A percentile compares a stretch with the other conserved stretches of the same genome.
phyloP scores from a whole-genome alignment of 75 land plant genomes.

The Larix kaempferi region DNA sequence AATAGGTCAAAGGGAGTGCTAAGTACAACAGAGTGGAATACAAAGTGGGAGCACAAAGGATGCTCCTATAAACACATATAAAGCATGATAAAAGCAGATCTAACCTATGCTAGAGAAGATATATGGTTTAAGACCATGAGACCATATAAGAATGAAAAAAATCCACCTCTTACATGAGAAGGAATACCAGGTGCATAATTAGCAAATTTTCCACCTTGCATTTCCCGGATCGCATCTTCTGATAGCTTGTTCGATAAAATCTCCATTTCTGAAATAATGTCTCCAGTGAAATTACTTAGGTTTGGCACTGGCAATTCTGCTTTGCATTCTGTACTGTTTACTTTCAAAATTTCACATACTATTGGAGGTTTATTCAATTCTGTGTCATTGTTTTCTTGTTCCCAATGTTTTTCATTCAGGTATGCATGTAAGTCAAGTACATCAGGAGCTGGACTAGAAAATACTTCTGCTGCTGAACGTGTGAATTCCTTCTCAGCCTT shows the following conservation, averaged over 20 bases:
- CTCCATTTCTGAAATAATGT: constrained; percentile 13
- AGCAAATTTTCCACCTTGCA: constrained; percentile 38
- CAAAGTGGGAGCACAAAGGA: too few species aligned
- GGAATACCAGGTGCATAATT: constrained; percentile 35
- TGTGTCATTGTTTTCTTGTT: not conserved
- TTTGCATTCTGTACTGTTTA: not conserved
- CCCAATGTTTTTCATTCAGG: constrained; percentile 23
- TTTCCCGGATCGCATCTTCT: constrained; percentile 33
- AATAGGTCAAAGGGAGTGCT: too few species aligned
- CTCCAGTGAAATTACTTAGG: not conserved
- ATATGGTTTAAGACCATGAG: too few species aligned
- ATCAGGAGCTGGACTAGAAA: constrained; percentile 41
- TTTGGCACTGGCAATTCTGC: constrained; percentile 7
- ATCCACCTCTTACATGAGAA: constrained; percentile 24
- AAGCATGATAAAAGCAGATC: too few species aligned
- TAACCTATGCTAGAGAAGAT: too few species aligned
- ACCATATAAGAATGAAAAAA: not conserved
- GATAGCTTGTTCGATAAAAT: constrained; percentile 31
- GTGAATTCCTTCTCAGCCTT: constrained; percentile 12
- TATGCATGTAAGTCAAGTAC: constrained; percentile 40
- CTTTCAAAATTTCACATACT: not conserved
- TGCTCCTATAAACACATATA: too few species aligned
- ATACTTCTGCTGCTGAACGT: constrained; percentile 29
- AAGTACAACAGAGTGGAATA: too few species aligned
- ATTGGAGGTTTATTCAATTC: not conserved